Evolutionary conservation across 1,284 basidiomycete genomes (phyloP).

Genomic region (Porodaedalea pini): DNA sequence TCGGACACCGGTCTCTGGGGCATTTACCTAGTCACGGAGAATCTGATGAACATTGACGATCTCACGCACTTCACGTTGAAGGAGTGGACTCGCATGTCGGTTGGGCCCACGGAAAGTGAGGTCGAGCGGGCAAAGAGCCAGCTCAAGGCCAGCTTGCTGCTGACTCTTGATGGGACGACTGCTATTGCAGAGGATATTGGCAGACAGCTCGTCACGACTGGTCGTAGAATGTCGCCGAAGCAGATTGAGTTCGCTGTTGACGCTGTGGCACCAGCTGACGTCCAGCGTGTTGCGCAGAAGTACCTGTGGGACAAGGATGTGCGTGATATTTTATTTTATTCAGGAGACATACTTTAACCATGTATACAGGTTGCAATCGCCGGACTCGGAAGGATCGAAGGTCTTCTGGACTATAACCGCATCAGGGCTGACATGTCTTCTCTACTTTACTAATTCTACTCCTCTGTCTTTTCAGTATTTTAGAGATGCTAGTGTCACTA

Average conservation of each 20-base stretch:
- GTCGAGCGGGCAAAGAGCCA: conserved; percentile 98
- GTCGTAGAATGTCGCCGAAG: conserved; percentile 84
- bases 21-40: conserved; percentile 96
- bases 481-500: background rate
- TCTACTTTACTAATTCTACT: conserved; percentile 54
- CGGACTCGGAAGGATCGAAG: conserved; percentile 83
- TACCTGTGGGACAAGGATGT: conserved; percentile 97
- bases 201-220: conserved; percentile 92
- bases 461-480: background rate
- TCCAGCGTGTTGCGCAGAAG: conserved; percentile 92
- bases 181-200: conserved; percentile 99
- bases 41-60: conserved; percentile 91
- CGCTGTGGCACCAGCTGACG: conserved; percentile 84
- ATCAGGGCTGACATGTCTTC: conserved; percentile 80
- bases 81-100: conserved; percentile 97
- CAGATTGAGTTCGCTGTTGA: conserved; percentile 95
- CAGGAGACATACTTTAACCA: conserved; percentile 24
- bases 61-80: conserved; percentile 90
- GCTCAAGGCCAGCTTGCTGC: conserved; percentile 90
- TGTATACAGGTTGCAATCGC: conserved; percentile 79
- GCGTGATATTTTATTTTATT: conserved; percentile 33
- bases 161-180: conserved; percentile 92
- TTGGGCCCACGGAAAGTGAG: conserved; percentile 80
- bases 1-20: conserved; percentile 99
- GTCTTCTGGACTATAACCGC: conserved; percentile 83